phyloP scores from a whole-genome alignment of 179 eudicot genomes.

The Vitellaria paradoxa region DNA sequence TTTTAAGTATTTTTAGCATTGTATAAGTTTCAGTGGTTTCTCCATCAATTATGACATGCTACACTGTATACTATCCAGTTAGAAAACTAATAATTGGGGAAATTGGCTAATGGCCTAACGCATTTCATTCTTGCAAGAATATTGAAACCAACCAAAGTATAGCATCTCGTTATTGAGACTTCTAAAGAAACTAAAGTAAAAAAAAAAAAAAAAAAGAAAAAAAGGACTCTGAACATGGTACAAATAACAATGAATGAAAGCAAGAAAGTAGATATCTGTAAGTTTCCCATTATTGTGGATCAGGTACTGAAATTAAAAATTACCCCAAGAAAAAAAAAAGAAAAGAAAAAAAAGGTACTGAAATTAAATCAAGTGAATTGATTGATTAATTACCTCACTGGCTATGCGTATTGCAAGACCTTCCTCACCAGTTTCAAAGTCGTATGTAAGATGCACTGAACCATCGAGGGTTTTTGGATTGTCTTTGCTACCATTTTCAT shows the following conservation, averaged over 20 bases:
- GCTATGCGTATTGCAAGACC: slow-evolving; percentile 90
- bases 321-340: no score
- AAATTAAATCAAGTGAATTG: not conserved
- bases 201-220: not conserved
- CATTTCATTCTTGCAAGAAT: not conserved
- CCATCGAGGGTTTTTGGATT: slow-evolving; percentile 27
- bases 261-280: not conserved
- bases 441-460: slow-evolving; percentile 40
- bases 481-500: slow-evolving; percentile 27
- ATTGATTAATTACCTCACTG: slow-evolving; percentile 54
- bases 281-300: not conserved
- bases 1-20: not conserved
- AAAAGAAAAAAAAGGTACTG: no score
- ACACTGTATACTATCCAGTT: not conserved
- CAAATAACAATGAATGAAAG: not conserved
- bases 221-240: not conserved
- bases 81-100: not conserved
- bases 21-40: not conserved
- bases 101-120: not conserved
- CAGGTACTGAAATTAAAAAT: not conserved
- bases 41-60: not conserved
- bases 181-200: not conserved
- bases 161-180: not conserved
- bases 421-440: slow-evolving; percentile 73
- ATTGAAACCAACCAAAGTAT: not conserved